Percentiles rank a stretch among this genome's conserved stretches.
Conservation (phyloP, 306 rosid species). For the Boehmeria nivea region DNA sequence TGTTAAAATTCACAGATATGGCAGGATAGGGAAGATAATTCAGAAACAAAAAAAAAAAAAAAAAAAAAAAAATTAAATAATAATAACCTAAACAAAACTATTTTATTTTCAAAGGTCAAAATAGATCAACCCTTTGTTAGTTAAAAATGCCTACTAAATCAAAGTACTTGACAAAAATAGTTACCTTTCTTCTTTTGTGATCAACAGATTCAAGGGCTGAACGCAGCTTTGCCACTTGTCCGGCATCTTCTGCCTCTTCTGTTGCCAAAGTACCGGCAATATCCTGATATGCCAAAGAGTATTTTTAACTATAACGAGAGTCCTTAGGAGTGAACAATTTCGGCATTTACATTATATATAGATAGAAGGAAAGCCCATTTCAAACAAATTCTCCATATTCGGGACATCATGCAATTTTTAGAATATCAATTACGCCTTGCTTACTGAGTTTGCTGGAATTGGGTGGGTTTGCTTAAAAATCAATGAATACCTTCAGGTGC, state of each 20-base stretch:
- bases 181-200: constrained; percentile 96
- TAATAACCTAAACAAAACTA: no score
- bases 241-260: constrained; percentile 80
- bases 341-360: background rate
- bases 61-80: no score
- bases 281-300: constrained; percentile 51
- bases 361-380: background rate
- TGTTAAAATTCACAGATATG: no score
- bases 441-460: background rate
- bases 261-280: constrained; percentile 97
- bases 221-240: constrained; percentile 84
- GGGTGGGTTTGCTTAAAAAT: no score
- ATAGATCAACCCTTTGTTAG: no score
- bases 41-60: no score
- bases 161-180: constrained; percentile 17
- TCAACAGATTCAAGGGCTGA: constrained; percentile 98
- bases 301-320: constrained; percentile 14
- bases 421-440: background rate
- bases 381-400: background rate
- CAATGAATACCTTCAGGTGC: constrained; percentile 81
- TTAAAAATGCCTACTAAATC: no score
- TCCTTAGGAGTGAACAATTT: background rate
- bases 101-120: no score
- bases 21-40: no score
- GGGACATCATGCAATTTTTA: background rate